These are phyloP conservation scores for Hypoxylon sp. DNA, from an alignment of 2,329 filamentous ascomycete genomes.

Conservation along the genomic window DNA sequence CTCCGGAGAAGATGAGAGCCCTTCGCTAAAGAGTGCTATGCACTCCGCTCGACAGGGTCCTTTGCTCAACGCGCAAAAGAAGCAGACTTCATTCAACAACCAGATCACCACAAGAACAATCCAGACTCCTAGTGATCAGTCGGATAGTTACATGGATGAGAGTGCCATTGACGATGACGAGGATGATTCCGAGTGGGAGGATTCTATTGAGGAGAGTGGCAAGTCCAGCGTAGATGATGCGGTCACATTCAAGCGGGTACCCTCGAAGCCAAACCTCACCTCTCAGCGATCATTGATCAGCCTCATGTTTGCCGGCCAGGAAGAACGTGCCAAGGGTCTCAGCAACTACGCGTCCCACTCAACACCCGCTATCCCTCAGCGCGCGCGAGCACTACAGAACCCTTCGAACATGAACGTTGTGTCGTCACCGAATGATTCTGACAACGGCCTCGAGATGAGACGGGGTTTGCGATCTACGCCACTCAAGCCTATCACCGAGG, in stretches of 20 bases:
- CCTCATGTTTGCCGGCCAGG: slow-evolving; percentile 84
- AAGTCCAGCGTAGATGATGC: slow-evolving; percentile 87
- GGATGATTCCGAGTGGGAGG: slow-evolving; percentile 73
- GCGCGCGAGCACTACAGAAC: slow-evolving; percentile 68
- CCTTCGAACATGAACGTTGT: slow-evolving; percentile 63
- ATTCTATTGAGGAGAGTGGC: slow-evolving; percentile 83
- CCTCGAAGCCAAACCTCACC: slow-evolving; percentile 86
- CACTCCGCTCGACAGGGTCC: slow-evolving; percentile 62
- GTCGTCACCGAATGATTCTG: slow-evolving; percentile 70
- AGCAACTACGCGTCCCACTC: slow-evolving; percentile 77
- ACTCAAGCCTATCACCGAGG: slow-evolving; percentile 71
- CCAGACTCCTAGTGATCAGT: slow-evolving; percentile 69
- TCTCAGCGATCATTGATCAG: slow-evolving; percentile 92
- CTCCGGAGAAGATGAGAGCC: slow-evolving; percentile 82
- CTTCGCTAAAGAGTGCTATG: slow-evolving; percentile 73
- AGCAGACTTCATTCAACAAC: slow-evolving; percentile 86
- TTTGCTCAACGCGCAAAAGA: slow-evolving; percentile 69
- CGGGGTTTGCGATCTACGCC: slow-evolving; percentile 66
- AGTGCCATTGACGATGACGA: slow-evolving; percentile 85
- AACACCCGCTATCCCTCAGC: slow-evolving; percentile 77
- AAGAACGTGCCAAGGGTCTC: slow-evolving; percentile 78
- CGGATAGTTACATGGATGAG: slow-evolving; percentile 80
- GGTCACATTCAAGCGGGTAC: slow-evolving; percentile 88
- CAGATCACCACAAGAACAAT: slow-evolving; percentile 79
- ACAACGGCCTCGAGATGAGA: slow-evolving; percentile 76